Conservation (phyloP, 2,329 filamentous ascomycete species). For the Aureobasidium pullulans region DNA sequence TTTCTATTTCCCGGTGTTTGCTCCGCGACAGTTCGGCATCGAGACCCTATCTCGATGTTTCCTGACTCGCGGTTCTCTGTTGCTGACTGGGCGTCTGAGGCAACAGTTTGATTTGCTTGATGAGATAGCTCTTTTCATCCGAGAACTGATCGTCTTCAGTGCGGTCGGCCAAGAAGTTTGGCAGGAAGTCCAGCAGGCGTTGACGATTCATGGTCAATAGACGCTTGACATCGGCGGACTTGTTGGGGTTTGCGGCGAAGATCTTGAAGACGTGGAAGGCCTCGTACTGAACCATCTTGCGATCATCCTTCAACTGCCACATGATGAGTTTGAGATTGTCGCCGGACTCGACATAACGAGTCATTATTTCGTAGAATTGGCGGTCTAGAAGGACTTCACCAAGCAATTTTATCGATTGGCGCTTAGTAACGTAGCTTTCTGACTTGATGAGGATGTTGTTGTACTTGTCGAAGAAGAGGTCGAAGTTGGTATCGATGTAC, state of each 20-base stretch:
- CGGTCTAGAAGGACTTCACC: slow-evolving; percentile 91
- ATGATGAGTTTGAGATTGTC: slow-evolving; percentile 98
- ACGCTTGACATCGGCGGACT: slow-evolving; percentile 90
- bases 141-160: slow-evolving; percentile 98
- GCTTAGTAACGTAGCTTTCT: slow-evolving; percentile 93
- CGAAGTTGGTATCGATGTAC: slow-evolving; percentile 84
- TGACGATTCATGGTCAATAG: slow-evolving; percentile 96
- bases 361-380: slow-evolving; percentile 98
- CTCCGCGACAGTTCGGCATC: not conserved
- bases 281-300: slow-evolving; percentile 99
- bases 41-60: slow-evolving; percentile 12
- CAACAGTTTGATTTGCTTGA: slow-evolving; percentile 68
- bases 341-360: slow-evolving; percentile 86
- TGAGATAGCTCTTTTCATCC: slow-evolving; percentile 93
- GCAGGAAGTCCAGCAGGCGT: slow-evolving; percentile 79
- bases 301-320: slow-evolving; percentile 90
- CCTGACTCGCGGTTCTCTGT: not conserved
- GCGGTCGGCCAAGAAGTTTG: slow-evolving; percentile 85
- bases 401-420: slow-evolving; percentile 94
- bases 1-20: not conserved
- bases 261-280: slow-evolving; percentile 99
- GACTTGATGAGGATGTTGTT: slow-evolving; percentile 83
- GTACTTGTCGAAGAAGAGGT: slow-evolving; percentile 86
- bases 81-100: slow-evolving; percentile 16
- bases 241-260: slow-evolving; percentile 97